Percentiles rank a stretch among this genome's conserved stretches.
phyloP scores from a whole-genome alignment of 2,329 filamentous ascomycete species.

The Venturia asperata region DNA sequence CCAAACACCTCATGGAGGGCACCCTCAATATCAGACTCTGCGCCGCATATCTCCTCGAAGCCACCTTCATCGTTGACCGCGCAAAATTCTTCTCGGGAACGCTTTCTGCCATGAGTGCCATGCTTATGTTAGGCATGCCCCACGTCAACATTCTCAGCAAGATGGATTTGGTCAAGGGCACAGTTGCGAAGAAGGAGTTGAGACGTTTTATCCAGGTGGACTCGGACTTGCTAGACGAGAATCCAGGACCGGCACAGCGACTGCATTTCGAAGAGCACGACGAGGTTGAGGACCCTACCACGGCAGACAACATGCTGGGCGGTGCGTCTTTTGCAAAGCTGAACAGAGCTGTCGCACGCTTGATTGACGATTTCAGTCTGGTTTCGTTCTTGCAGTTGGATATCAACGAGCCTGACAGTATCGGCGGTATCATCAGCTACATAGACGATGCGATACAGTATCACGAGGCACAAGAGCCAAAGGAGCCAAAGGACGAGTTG shows the following conservation, averaged over 20 bases:
- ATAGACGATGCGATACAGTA: conserved; percentile 93
- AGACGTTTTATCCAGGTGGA: conserved; percentile 89
- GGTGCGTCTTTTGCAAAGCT: conserved; percentile 74
- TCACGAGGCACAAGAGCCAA: conserved; percentile 87
- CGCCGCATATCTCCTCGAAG: conserved; percentile 89
- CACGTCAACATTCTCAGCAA: conserved; percentile 96
- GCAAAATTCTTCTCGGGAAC: conserved; percentile 98
- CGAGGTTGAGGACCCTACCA: conserved; percentile 49
- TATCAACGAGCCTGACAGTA: conserved; percentile 84
- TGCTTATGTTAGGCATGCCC: conserved; percentile 96
- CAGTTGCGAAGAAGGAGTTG: conserved; percentile 77
- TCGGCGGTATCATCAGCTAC: conserved; percentile 76
- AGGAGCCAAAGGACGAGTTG: conserved; percentile 56
- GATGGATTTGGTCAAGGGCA: conserved; percentile 92
- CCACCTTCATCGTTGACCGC: conserved; percentile 89
- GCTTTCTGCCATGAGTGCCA: conserved; percentile 93
- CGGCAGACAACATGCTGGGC: conserved; percentile 65
- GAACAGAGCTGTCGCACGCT: conserved; percentile 77
- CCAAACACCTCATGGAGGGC: conserved; percentile 74
- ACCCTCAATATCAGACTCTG: conserved; percentile 85
- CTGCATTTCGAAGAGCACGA: conserved; percentile 32
- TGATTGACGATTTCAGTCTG: conserved; percentile 98
- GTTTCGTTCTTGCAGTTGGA: conserved; percentile 90
- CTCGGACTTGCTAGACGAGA: conserved; percentile 71
- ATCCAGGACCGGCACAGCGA: conserved; percentile 47